Conservation (phyloP, 2,329 filamentous ascomycete genomes). For the Alternaria sp. region DNA sequence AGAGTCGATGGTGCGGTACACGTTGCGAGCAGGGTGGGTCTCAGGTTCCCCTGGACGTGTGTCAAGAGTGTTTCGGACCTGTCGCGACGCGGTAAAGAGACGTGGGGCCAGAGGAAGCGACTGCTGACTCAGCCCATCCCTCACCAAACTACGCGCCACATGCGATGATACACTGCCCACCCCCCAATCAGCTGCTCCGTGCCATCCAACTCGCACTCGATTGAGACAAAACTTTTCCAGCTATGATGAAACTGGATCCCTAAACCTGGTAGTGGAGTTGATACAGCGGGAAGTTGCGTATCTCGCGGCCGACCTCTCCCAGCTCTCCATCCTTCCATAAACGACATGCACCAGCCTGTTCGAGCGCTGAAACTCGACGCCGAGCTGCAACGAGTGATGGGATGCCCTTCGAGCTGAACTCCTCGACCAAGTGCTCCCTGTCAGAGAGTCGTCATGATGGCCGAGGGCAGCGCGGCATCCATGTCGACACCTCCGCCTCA, state of each 20-base stretch:
- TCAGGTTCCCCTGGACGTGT: conserved; percentile 26
- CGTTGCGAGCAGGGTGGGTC: conserved; percentile 26
- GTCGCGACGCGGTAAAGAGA: conserved; percentile 27
- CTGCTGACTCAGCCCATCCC: conserved; percentile 18
- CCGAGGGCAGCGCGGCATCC: conserved; percentile 19
- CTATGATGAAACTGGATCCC: conserved; percentile 2
- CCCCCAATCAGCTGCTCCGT: conserved; percentile 16
- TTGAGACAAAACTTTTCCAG: conserved; percentile 5
- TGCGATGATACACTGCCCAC: conserved; percentile 2
- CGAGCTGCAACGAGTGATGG: conserved; percentile 31
- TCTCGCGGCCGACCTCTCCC: conserved; percentile 15
- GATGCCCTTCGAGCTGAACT: conserved; percentile 13
- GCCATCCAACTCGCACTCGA: background rate
- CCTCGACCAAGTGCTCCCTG: conserved; percentile 30
- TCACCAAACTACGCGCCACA: conserved; percentile 14
- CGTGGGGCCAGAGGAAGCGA: conserved; percentile 14
- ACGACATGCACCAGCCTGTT: conserved; percentile 32
- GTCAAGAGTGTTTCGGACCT: conserved; percentile 33
- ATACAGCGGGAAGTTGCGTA: conserved; percentile 21
- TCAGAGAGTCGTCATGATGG: conserved; percentile 10
- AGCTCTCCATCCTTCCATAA: conserved; percentile 24
- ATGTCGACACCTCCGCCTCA: conserved; percentile 33
- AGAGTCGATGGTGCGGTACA: conserved; percentile 31
- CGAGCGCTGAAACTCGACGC: conserved; percentile 34
- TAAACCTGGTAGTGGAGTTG: conserved; percentile 14